Base-by-base conservation (phyloP, 768 basidiomycete genomes). In the Naganishia vaughanmartiniae region DNA sequence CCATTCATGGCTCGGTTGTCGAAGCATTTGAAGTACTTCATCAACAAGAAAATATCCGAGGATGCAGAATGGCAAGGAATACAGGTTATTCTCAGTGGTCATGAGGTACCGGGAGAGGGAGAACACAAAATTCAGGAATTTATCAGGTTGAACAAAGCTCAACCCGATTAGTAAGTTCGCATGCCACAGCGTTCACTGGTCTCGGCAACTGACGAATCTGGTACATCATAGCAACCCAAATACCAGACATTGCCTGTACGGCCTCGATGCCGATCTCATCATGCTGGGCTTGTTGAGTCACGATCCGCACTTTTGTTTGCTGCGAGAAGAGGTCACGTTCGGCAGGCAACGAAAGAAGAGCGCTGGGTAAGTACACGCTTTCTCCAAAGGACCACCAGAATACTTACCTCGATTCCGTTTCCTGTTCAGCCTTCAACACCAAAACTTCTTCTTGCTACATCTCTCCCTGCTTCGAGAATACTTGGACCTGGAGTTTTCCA, bases 41-140 rank as follows among this genome's bases (percentile, higher is more conserved):
- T 99, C 73, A 93, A 93, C 82, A 98, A 98, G 87, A 95, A 98
- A 85, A 95, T 98, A 36, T 87, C 89, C 0, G 96, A 99, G 79
- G 96, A 99, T 81, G 87, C 96, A 2, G 89, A 93, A 80, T 99
- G 96, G 96, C 85, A 91, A 70, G 86, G 89, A 67, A 87, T 98
- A 51, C 85, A 93, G 77, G 93, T 98, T 26, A 91, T 99, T 46
- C 84, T 99, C 45, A 95, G 92, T 33, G 96, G 96, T 14, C 93
- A 98, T 81, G 95, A 99, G 76, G 94, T 97, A 3, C 96, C 96
- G 0, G 96, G 96, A 74, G 96, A 99, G 82, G 96, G 96, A 71
- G 96, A 99, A 80, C 96, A 99, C 87, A 99, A 99, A 85, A 94
- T 99, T 75, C 97, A 98, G 91, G 96, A 97, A 80, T 99, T 94